Base-by-base conservation (phyloP, 2,329 filamentous ascomycete species). In the Mariannaea elegans region DNA sequence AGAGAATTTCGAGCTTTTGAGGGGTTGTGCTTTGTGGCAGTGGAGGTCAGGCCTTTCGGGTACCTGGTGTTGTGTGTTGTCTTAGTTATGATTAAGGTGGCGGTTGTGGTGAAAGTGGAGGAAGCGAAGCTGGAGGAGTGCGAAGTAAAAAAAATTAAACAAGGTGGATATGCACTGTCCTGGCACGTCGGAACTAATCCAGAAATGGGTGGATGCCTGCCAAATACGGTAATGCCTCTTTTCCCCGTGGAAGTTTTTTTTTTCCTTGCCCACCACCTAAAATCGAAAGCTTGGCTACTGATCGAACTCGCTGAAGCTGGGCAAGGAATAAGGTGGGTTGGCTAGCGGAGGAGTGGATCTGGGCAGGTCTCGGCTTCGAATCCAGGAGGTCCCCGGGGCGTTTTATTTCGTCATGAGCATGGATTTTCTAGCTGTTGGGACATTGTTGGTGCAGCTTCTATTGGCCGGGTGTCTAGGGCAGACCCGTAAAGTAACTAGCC, bases 401-500 rank as follows among this genome's bases (percentile, higher is more conserved):
- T 52, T 66, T 66, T 64, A 59, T 67, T 68, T 68, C 67, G 67
- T 69, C 63, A 66, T 65, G 13, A 27, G 7, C 13, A 44, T 44
- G 19, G 41, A 44, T 21, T n/a, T 24, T 24, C 14, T 16, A 9
- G 9, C 14, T 7, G 7, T 14, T 44, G 21, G 18, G 2, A 12
- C 3, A 19, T 13, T 12, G 18, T 54, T 21, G 21, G 53, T 49
- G 45, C 48, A 21, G 29, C 45, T 47, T 32, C 57, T 39, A 47
- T 36, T 36, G 48, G 50, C 53, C 59, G 62, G 56, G 24, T 29
- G 36, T 47, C 38, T 58, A 52, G 47, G 55, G 55, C 55, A 48
- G 27, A 56, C 47, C 53, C 53, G 46, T 45, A 21, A 16, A 36
- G 34, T 16, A 14, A 19, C 34, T 16, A 38, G 19, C 34, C 34